Percentiles rank a stretch among this genome's conserved stretches.
These are phyloP conservation scores for Tulasnella sp. DNA, from an alignment of 768 basidiomycete species.

Conservation along the genomic window DNA sequence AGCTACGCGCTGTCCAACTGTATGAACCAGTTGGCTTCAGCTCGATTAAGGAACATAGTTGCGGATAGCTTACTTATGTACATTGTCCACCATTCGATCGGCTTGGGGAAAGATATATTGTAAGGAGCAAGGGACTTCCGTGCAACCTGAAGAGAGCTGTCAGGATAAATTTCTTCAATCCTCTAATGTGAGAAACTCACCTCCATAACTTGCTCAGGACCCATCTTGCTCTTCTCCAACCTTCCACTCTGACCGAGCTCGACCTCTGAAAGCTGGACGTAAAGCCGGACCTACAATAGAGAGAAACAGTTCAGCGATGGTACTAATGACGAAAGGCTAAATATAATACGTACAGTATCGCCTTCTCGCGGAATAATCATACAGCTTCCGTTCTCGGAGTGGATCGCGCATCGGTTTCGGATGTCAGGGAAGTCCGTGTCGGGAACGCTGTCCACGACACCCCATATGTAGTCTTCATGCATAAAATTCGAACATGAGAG, in stretches of 20 bases:
- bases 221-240: conserved; percentile 42
- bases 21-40: no score
- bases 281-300: conserved; percentile 47
- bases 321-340: no score
- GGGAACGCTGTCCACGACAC: conserved; percentile 60
- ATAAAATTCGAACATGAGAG: neutral
- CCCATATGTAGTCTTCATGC: conserved; percentile 58
- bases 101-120: conserved; percentile 35
- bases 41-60: no score
- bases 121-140: conserved; percentile 48
- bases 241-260: conserved; percentile 38
- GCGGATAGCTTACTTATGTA: conserved; percentile 43
- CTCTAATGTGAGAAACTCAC: conserved; percentile 26
- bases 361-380: conserved; percentile 57
- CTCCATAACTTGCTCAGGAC: conserved; percentile 41
- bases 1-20: conserved; percentile 68
- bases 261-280: conserved; percentile 50
- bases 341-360: conserved; percentile 8
- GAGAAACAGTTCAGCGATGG: no score
- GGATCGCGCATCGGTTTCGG: conserved; percentile 51
- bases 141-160: conserved; percentile 48
- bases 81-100: conserved; percentile 60
- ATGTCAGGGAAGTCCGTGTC: conserved; percentile 73
- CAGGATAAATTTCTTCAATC: no score
- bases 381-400: conserved; percentile 55